Base-by-base conservation (phyloP, 2,329 filamentous ascomycete genomes). In the Leptodontidium sp. region DNA sequence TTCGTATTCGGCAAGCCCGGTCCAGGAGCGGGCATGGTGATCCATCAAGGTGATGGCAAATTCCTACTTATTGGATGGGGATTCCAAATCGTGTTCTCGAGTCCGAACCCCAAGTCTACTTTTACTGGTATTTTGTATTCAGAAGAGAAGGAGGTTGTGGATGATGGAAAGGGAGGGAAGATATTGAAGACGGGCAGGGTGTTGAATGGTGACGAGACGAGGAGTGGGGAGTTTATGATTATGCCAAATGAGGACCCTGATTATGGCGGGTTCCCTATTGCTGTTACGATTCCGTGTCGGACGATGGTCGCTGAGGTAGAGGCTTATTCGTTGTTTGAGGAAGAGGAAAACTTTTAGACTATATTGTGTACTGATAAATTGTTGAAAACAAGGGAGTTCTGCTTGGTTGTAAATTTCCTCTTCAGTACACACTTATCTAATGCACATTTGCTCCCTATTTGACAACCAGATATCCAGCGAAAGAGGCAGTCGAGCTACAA, bases 221-320 rank as follows among this genome's bases (percentile, higher is more conserved):
- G 81, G 52, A 79, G 78, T 64, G 72, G 72, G 15, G 64, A 35
- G 17, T 73, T 73, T 59, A 64, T 47, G 15, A 73, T 73, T 49
- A 74, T 74, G 72, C 68, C 72, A 7, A 71, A 71, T 58, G 72
- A 73, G 43, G 69, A 71, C 26, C 71, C 85, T 0, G 85, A 88
- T 70, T 88, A 87, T 74, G 86, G 85, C 1, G 84, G 84, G 0
- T 87, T 87, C 68, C 85, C 85, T 0, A 87, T 87, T 47, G 81
- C 82, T 17, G 82, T 88, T 1, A 88, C 85, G 0, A 83, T 87
- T 43, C 85, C 85, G 1, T 83, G 84, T 0, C 76, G 81, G 64
- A 88, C 85, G 2, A 81, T 80, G 61, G 82, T 86, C 67, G 82
- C 82, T 0, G 79, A 83, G 63, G 77, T 82, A 2, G 77, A 81